These are phyloP conservation scores for Spiraea crenata DNA, from an alignment of 331 rosid species.

Conservation along the genomic window DNA sequence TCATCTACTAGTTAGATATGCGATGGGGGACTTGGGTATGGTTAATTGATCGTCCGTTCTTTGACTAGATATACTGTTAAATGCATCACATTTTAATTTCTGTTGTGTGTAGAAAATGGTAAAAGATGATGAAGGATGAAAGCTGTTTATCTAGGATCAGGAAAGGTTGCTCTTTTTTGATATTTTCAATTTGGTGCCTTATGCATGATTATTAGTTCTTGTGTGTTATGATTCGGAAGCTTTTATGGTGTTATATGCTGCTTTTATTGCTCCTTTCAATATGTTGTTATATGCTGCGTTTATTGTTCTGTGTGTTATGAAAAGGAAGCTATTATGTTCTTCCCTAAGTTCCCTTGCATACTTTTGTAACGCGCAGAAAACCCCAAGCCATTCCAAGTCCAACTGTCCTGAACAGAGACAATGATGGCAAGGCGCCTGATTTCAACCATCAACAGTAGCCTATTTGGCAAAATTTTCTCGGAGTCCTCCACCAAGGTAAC, in stretches of 20 bases:
- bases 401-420: background rate
- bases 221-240: background rate
- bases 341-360: background rate
- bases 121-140: background rate
- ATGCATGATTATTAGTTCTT: background rate
- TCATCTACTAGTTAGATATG: background rate
- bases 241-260: background rate
- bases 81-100: background rate
- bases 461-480: constrained; percentile 8
- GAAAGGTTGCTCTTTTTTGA: background rate
- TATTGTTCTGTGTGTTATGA: background rate
- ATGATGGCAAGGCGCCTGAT: constrained; percentile 21
- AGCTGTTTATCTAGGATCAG: background rate
- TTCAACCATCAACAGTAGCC: constrained; percentile 3
- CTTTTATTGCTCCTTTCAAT: no score
- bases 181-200: background rate
- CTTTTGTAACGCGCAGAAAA: background rate
- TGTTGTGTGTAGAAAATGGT: background rate
- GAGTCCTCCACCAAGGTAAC: constrained; percentile 17
- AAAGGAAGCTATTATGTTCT: background rate
- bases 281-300: background rate
- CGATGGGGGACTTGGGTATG: background rate
- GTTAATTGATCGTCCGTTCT: background rate
- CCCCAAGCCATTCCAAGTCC: background rate
- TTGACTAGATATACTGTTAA: background rate